A percentile compares a stretch with the other conserved stretches of the same genome.
Evolutionary conservation across 2,329 filamentous ascomycete genomes (phyloP).

Genomic region (Anthostomella pinea): DNA sequence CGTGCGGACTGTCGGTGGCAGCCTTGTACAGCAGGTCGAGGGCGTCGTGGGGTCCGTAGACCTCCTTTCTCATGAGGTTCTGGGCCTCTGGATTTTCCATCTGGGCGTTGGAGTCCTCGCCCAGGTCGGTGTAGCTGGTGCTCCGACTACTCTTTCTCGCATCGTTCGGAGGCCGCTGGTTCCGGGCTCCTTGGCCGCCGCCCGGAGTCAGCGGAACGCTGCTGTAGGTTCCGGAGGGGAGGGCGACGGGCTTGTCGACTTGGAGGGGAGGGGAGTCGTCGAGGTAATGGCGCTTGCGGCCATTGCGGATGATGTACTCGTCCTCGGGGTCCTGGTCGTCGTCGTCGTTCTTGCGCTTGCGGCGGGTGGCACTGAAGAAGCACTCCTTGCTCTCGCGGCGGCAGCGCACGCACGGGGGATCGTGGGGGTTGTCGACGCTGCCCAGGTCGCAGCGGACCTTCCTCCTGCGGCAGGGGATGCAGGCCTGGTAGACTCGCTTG

Average conservation of each 20-base stretch:
- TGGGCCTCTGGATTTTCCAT: conserved; percentile 64
- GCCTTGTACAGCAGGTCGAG: conserved; percentile 89
- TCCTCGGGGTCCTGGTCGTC: conserved; percentile 56
- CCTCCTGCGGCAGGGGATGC: conserved; percentile 59
- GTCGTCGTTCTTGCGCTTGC: conserved; percentile 79
- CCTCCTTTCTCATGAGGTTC: conserved; percentile 64
- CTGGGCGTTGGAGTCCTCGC: conserved; percentile 58
- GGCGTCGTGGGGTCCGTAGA: conserved; percentile 91
- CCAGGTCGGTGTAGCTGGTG: conserved; percentile 30
- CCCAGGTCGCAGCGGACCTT: conserved; percentile 63
- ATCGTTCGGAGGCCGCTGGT: conserved; percentile 52
- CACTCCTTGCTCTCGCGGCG: conserved; percentile 94
- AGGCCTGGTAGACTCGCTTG: conserved; percentile 63
- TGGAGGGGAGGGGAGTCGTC: conserved; percentile 42
- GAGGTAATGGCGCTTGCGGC: conserved; percentile 63
- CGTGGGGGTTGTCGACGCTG: conserved; percentile 88
- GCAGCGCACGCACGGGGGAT: conserved; percentile 91
- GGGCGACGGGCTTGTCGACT: no score
- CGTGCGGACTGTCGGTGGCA: conserved; percentile 54
- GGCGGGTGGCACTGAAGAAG: conserved; percentile 90
- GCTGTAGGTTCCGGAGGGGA: conserved; percentile 44
- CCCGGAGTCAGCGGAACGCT: conserved; percentile 63
- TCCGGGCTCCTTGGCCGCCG: conserved; percentile 62
- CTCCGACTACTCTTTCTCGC: conserved; percentile 31
- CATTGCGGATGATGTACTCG: conserved; percentile 71